Percentiles rank a stretch among this genome's conserved stretches.
These are phyloP conservation scores for Diaporthe eres DNA, from an alignment of 2,329 filamentous ascomycete species.

Conservation along the genomic window DNA sequence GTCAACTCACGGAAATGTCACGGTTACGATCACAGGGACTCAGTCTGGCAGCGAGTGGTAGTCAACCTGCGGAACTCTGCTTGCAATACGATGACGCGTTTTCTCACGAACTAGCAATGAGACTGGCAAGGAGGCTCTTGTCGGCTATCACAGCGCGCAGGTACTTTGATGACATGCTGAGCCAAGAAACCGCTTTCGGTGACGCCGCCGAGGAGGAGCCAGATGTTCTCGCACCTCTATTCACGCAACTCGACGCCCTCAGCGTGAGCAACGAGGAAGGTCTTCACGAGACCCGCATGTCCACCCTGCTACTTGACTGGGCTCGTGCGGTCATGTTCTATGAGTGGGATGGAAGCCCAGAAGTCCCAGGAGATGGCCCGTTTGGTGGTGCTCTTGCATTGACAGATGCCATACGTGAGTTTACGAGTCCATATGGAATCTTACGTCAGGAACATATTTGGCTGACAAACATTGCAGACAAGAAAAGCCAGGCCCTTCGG, in stretches of 20 bases:
- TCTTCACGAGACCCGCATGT: conserved; percentile 69
- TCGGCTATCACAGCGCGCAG: conserved; percentile 68
- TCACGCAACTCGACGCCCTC: conserved; percentile 68
- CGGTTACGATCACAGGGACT: conserved; percentile 70
- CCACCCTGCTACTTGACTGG: conserved; percentile 77
- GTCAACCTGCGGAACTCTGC: conserved; percentile 65
- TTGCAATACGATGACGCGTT: conserved; percentile 75
- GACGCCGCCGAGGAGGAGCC: conserved; percentile 50
- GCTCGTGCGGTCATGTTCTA: conserved; percentile 80
- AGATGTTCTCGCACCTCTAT: conserved; percentile 63
- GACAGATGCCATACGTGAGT: conserved; percentile 79
- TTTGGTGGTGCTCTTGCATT: conserved; percentile 84
- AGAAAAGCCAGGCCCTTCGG: conserved; percentile 73
- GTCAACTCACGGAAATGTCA: conserved; percentile 71
- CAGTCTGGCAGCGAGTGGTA: conserved; percentile 61
- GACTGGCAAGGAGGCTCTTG: conserved; percentile 71
- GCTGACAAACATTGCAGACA: conserved; percentile 56
- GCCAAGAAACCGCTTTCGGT: conserved; percentile 52
- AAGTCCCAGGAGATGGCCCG: conserved; percentile 77
- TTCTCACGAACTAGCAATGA: conserved; percentile 71
- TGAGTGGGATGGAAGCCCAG: conserved; percentile 84
- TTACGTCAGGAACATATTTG: too few relatives aligned
- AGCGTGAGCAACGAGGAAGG: conserved; percentile 64
- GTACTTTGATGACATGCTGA: conserved; percentile 63
- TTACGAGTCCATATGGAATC: not conserved